Evolutionary conservation across 495 filamentous ascomycete genomes (phyloP).

Genomic region (Penicillium riverlandense): DNA sequence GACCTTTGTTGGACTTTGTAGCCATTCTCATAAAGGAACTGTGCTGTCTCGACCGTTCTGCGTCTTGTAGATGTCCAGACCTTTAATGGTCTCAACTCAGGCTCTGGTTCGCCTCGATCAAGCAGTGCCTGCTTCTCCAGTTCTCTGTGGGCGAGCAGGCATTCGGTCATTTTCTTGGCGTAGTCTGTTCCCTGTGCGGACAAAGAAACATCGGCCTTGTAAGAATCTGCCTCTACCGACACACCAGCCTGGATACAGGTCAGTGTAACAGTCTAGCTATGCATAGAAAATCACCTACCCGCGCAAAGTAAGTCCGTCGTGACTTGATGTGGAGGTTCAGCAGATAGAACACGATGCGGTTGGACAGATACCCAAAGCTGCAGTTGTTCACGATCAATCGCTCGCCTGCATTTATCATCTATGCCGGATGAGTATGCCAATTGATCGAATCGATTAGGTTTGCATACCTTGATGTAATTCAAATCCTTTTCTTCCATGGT

Average conservation of each 20-base stretch:
- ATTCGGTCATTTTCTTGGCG: conserved; percentile 78
- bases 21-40: conserved; percentile 65
- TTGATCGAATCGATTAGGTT: not conserved
- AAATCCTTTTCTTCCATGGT: conserved; percentile 91
- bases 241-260: conserved; percentile 43
- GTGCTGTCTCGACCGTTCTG: conserved; percentile 85
- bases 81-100: conserved; percentile 69
- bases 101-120: conserved; percentile 57
- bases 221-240: conserved; percentile 72
- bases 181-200: conserved; percentile 80
- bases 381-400: conserved; percentile 88
- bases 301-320: conserved; percentile 86
- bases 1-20: conserved; percentile 84
- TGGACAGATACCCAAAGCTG: conserved; percentile 88
- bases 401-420: conserved; percentile 98
- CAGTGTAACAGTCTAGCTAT: not conserved
- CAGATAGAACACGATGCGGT: conserved; percentile 95
- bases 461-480: conserved; percentile 82
- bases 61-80: conserved; percentile 93
- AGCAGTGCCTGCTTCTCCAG: conserved; percentile 64
- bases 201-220: conserved; percentile 80
- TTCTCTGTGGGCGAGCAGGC: conserved; percentile 73
- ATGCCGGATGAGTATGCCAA: conserved; percentile 8
- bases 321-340: conserved; percentile 96
- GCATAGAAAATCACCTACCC: conserved; percentile 41